Evolutionary conservation across 73 alveolate genomes (phyloP), one percentile per base, ranked within the genome.

Genomic region (Paramecium primaurelia): DNA sequence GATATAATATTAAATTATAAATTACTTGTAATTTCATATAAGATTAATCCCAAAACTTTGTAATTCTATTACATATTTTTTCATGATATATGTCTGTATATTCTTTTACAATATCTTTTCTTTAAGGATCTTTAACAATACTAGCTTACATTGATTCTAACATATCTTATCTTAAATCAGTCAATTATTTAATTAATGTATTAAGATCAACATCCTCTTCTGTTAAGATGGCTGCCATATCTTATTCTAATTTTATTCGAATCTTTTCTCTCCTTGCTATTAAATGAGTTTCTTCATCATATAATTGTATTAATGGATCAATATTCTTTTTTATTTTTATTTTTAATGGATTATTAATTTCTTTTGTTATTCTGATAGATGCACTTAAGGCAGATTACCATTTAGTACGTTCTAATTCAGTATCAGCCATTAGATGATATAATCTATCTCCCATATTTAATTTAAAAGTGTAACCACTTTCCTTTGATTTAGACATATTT

Each of bases 401-500:
- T 47, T 26, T 94, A 93, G 59, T 95, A 94, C 75, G 87, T 93
- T 97, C 99, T 69, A 59, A 93, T 77, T 64, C 92, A 44, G 93
- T 88, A 68, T 94, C 96, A 34, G 96, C 94, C 88, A 92, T 95
- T 30, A 96, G 71, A 45, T 96, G 97, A 93, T 86, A 95, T 20
- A 87, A 44, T 86, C 95, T 94, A 40, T 71, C 92, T 2, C 99
- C 98, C 73, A 93, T 88, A 83, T 94, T 96, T 3, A 96, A 86
- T 54, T 93, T 71, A 58, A 96, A 96, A 8, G 97, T 93, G 58
- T 84, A 94, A 1, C 98, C 98, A 77, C 86, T 87, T 75, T 96
- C 98, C 30, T 93, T 93, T 34, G 97, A 96, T 58, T 96, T 85
- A 3, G 71, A 38, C 98, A 96, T 96, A 71, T 96, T 93, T 60